A percentile compares a stretch with the other conserved stretches of the same genome.
Evolutionary conservation across 2,329 filamentous ascomycete genomes (phyloP).

Genomic region (Arthrobotrys sinensis): DNA sequence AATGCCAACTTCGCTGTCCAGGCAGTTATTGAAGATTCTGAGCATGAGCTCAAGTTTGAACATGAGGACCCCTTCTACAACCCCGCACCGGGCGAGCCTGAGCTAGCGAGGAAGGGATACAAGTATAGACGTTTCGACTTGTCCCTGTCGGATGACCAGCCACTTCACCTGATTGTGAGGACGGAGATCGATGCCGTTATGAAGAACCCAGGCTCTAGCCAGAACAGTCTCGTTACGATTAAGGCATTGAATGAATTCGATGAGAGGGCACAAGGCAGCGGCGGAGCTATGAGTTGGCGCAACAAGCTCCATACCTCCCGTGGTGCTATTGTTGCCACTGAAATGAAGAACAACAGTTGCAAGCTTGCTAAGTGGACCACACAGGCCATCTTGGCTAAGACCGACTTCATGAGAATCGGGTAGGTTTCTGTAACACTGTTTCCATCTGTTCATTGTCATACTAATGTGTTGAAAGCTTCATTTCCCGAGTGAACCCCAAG

Average conservation of each 20-base stretch:
- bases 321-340: slow-evolving; percentile 96
- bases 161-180: slow-evolving; percentile 91
- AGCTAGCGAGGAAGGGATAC: slow-evolving; percentile 95
- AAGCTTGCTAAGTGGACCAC: slow-evolving; percentile 98
- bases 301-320: slow-evolving; percentile 93
- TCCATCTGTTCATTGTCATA: not conserved
- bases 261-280: slow-evolving; percentile 94
- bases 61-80: slow-evolving; percentile 99
- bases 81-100: slow-evolving; percentile 89
- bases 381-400: slow-evolving; percentile 94
- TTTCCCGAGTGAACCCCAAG: slow-evolving; percentile 93
- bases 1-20: slow-evolving; percentile 99
- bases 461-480: slow-evolving; percentile 77
- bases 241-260: slow-evolving; percentile 99
- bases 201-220: slow-evolving; percentile 92
- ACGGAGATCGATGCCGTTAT: slow-evolving; percentile 95
- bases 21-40: slow-evolving; percentile 86
- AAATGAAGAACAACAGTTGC: slow-evolving; percentile 99
- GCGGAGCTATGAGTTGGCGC: slow-evolving; percentile 96
- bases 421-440: slow-evolving; percentile 69
- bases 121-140: slow-evolving; percentile 98
- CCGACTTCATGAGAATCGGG: slow-evolving; percentile 99
- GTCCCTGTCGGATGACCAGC: slow-evolving; percentile 93
- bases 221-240: slow-evolving; percentile 91
- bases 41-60: slow-evolving; percentile 83